These are phyloP conservation scores for Vitis hybrid DNA, from an alignment of 177 flowering plant genomes.

Conservation along the genomic window DNA sequence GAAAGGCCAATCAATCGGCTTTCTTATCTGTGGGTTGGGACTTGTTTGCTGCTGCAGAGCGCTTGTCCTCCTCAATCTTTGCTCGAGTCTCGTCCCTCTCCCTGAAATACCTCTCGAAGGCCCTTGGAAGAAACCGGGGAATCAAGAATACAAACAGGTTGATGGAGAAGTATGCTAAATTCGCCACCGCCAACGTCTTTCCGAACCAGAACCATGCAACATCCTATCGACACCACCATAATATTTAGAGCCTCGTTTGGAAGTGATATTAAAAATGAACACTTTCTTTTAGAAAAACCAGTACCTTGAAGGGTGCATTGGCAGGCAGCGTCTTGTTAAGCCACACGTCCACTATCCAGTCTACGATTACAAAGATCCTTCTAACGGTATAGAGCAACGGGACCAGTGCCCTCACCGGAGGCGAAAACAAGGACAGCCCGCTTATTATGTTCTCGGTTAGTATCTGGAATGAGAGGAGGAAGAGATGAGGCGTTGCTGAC, in stretches of 20 bases:
- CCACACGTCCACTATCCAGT: constrained; percentile 85
- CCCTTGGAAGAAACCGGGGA: constrained; percentile 76
- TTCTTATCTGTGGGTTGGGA: constrained; percentile 34
- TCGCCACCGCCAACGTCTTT: constrained; percentile 52
- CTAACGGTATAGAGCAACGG: constrained; percentile 81
- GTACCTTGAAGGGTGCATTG: constrained; percentile 60
- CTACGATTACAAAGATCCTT: constrained; percentile 67
- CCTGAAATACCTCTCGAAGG: constrained; percentile 71
- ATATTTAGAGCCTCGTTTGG: too few relatives aligned
- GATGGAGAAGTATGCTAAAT: constrained; percentile 61
- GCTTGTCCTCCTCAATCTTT: constrained; percentile 62
- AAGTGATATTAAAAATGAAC: too few relatives aligned
- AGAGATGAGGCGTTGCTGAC: constrained; percentile 84
- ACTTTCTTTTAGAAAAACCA: too few relatives aligned
- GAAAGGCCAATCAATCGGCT: constrained; percentile 21
- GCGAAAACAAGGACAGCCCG: constrained; percentile 80
- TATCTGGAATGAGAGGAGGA: constrained; percentile 82
- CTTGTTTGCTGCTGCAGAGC: constrained; percentile 19
- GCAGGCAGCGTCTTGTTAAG: constrained; percentile 63
- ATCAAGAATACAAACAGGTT: constrained; percentile 75
- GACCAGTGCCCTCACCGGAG: constrained; percentile 84
- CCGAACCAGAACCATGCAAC: constrained; percentile 87
- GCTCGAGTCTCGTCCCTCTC: constrained; percentile 61
- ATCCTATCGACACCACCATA: constrained; percentile 36
- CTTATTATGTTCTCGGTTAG: constrained; percentile 83